Percentiles rank a stretch among this genome's conserved stretches.
Conservation (phyloP, 2,329 filamentous ascomycete species). For the Fonsecaea pedrosoi region DNA sequence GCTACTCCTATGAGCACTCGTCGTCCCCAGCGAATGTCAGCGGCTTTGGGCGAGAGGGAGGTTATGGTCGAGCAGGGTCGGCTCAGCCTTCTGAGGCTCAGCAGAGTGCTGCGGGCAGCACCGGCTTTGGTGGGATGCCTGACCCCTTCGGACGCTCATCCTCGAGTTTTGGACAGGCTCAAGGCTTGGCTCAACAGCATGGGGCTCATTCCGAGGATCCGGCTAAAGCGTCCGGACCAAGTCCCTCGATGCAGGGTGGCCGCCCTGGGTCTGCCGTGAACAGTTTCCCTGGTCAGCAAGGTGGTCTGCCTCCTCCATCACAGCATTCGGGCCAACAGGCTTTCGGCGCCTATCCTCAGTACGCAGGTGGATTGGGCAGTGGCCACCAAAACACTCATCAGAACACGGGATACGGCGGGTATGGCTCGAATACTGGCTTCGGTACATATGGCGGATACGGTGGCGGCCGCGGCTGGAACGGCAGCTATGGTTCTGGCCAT, state of each 20-base stretch:
- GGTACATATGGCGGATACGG: slow-evolving; percentile 39
- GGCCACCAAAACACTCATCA: slow-evolving; percentile 37
- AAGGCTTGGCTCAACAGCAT: slow-evolving; percentile 57
- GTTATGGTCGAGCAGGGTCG: slow-evolving; percentile 67
- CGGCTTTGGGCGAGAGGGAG: slow-evolving; percentile 60
- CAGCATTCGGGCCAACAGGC: slow-evolving; percentile 48
- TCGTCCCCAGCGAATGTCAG: slow-evolving; percentile 68
- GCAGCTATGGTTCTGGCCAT: slow-evolving; percentile 37
- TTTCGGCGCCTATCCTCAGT: slow-evolving; percentile 42
- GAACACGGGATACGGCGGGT: slow-evolving; percentile 37
- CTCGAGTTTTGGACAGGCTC: slow-evolving; percentile 62
- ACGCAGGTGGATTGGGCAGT: slow-evolving; percentile 35
- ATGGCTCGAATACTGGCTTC: slow-evolving; percentile 39
- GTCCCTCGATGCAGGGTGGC: slow-evolving; percentile 66
- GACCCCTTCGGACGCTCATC: slow-evolving; percentile 67
- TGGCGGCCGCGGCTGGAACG: slow-evolving; percentile 37
- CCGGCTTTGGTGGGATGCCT: slow-evolving; percentile 60
- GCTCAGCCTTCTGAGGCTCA: slow-evolving; percentile 62
- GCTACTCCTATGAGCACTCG: slow-evolving; percentile 69
- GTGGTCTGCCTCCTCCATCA: slow-evolving; percentile 37
- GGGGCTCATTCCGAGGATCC: slow-evolving; percentile 57
- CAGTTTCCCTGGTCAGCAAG: slow-evolving; percentile 56
- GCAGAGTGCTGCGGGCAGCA: slow-evolving; percentile 57
- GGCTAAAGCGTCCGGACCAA: slow-evolving; percentile 64
- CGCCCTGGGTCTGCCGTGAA: slow-evolving; percentile 69